Evolutionary conservation across 2,329 filamentous ascomycete genomes (phyloP).

Genomic region (Colletotrichum lentis): DNA sequence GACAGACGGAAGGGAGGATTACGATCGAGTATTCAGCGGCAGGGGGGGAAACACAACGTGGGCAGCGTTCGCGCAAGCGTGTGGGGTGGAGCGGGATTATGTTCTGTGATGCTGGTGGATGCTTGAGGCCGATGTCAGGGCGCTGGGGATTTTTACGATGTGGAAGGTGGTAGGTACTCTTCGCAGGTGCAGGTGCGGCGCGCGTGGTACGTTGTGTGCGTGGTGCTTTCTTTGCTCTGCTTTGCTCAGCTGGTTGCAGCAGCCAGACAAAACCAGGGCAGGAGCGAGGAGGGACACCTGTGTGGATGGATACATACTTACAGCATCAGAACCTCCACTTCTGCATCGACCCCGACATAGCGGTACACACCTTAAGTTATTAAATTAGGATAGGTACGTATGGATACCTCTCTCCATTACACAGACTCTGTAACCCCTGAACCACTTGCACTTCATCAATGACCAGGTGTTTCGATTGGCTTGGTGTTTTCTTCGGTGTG

Average conservation of each 20-base stretch:
- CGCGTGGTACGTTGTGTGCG: conserved; percentile 10
- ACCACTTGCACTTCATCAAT: not conserved
- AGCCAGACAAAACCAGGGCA: conserved; percentile 11
- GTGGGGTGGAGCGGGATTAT: conserved; percentile 31
- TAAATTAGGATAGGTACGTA: too few species aligned
- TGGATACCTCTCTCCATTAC: not conserved
- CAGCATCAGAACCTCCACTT: not conserved
- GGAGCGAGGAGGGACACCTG: not conserved
- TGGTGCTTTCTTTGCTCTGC: conserved; percentile 14
- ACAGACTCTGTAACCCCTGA: not conserved
- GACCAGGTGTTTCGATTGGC: not conserved
- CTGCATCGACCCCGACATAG: conserved; percentile 12
- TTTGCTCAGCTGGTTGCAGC: conserved; percentile 28
- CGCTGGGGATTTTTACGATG: conserved; percentile 34
- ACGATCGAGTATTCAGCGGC: conserved; percentile 21
- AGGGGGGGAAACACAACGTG: conserved; percentile 6
- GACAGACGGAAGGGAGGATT: conserved; percentile 18
- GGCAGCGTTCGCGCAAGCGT: conserved; percentile 22
- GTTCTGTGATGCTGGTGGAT: conserved; percentile 20
- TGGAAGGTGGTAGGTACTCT: conserved; percentile 19
- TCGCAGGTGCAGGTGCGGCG: conserved; percentile 20
- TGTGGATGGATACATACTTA: not conserved
- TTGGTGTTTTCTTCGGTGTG: not conserved
- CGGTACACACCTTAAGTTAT: not conserved
- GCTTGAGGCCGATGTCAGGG: conserved; percentile 31